Base-by-base conservation (phyloP, 164 flowering plant genomes). In the Paratinospora sagittata region DNA sequence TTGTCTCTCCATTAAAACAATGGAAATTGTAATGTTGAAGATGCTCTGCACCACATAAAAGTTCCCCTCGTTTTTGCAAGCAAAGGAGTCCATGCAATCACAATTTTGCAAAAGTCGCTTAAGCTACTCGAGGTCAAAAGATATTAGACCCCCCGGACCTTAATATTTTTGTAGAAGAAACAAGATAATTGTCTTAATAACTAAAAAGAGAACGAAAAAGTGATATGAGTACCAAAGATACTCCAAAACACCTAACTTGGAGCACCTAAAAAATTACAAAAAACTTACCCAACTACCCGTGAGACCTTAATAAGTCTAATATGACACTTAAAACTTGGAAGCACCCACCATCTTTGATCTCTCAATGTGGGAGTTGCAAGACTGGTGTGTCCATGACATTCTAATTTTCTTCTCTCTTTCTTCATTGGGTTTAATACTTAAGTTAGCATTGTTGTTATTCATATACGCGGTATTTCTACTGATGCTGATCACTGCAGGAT, bases 401-500 rank as follows among this genome's bases (percentile, higher is more conserved):
- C 60, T 16, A 16, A 17, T n/a, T 55, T 2, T 21, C 24, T 23
- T n/a, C 8, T 55, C 24, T 55, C 61, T 55, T 30, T 30, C 34
- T 30, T 30, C 34, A n/a, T n/a, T 55, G 24, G n/a, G 61, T 55
- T 55, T 43, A 43, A 55, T 55, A 7, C 61, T n/a, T 21, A 55
- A 17, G 61, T 0, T 55, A 55, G 26, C 24, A n/a, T 19, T 19
- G 33, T 17, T 19, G n/a, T 21, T 6, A 17, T 19, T 55, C 24
- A 19, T 43, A 9, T 11, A 19, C 24, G 52, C 62, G 3, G 1
- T 34, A 30, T 17, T 64, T 58, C 12, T 30, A 27, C 57, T 76
- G 60, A 55, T 66, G 66, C 26, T 77, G 63, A 8, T 75, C 11
- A 52, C 30, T 84, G 82, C 90, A 96, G 99, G 99, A 96, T 88